A percentile compares a stretch with the other conserved stretches of the same genome.
Conservation (phyloP, 2,329 filamentous ascomycete species). For the Spiromastix sp. region DNA sequence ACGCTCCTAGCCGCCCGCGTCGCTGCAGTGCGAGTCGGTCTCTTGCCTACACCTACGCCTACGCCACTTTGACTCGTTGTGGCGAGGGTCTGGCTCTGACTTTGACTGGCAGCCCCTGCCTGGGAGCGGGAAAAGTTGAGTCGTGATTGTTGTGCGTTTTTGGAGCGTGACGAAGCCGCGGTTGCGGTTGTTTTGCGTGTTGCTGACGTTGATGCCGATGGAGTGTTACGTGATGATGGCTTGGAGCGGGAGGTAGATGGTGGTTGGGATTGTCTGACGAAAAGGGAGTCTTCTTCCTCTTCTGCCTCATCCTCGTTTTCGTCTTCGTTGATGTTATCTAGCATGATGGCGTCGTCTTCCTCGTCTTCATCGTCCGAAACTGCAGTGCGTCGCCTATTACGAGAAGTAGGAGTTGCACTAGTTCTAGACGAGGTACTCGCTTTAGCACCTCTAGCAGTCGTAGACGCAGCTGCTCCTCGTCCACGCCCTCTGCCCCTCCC, state of each 20-base stretch:
- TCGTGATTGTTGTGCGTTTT: constrained; percentile 28
- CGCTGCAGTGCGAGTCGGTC: constrained; percentile 17
- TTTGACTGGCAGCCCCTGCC: constrained; percentile 8
- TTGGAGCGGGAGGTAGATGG: neutral
- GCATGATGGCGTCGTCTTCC: constrained; percentile 26
- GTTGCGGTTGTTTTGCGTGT: constrained; percentile 21
- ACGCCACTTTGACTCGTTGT: constrained; percentile 18
- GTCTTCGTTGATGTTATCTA: constrained; percentile 24
- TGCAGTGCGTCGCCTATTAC: constrained; percentile 20
- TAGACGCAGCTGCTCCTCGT: constrained; percentile 16
- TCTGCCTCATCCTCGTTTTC: constrained; percentile 20
- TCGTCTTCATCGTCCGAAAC: constrained; percentile 28
- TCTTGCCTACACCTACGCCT: constrained; percentile 16
- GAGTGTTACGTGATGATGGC: constrained; percentile 12
- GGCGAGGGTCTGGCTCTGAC: constrained; percentile 12
- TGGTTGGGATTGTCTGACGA: constrained; percentile 27
- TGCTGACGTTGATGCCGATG: constrained; percentile 16
- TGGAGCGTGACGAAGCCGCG: constrained; percentile 21
- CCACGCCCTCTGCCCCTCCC: constrained; percentile 14
- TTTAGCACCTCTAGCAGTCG: constrained; percentile 22
- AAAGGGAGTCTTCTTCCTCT: constrained; percentile 28
- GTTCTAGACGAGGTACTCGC: constrained; percentile 16
- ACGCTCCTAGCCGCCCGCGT: constrained; percentile 20
- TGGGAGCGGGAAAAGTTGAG: constrained; percentile 33
- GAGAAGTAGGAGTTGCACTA: constrained; percentile 10